Base-by-base conservation (phyloP, 805 yeast species). In the Schwanniomyces vanrijiae region DNA sequence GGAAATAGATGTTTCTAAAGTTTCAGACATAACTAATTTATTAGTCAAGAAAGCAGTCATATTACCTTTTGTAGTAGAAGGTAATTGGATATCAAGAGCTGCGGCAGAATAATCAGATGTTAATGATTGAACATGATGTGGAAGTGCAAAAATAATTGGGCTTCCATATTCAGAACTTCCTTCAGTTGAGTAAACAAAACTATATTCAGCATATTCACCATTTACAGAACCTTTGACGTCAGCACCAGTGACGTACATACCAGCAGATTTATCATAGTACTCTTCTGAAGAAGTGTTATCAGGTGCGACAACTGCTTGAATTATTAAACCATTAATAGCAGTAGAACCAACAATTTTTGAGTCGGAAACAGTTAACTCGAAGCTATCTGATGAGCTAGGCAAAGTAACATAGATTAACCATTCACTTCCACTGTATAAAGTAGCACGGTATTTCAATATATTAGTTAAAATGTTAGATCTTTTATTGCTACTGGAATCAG, bases 321-420 rank as follows among this genome's bases (percentile, higher is more conserved):
- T 49, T 31, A 71, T 68, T 29, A 78, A 75, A 10, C 82, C 82
- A 52, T 73, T 68, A 28, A 74, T 73, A 2, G 76, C 61, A 40
- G 65, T 58, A 28, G 72, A 63, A 13, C 80, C 83, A 49, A 82
- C 64, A 39, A 71, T 64, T 53, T 67, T 64, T 7, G 72, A 60
- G 42, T 69, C 70, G 16, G 51, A 29, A 25, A 65, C 61, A 24
- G 42, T 44, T 54, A 76, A 57, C 38, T 61, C 53, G 48, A 56
- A 62, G 42, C 70, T 55, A 28, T 66, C 57, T 14, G 68, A 65
- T 39, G 62, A 40, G 9, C 38, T 48, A 43, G 82, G 81, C 26
- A 76, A 56, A 1, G 77, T 72, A 9, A 81, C 82, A 55, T 86
- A 89, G 29, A 88, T 67, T n/a, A 81, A 69, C 94, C 96, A 89